Base-by-base conservation (phyloP, 768 basidiomycete genomes). In the Russula foetens region DNA sequence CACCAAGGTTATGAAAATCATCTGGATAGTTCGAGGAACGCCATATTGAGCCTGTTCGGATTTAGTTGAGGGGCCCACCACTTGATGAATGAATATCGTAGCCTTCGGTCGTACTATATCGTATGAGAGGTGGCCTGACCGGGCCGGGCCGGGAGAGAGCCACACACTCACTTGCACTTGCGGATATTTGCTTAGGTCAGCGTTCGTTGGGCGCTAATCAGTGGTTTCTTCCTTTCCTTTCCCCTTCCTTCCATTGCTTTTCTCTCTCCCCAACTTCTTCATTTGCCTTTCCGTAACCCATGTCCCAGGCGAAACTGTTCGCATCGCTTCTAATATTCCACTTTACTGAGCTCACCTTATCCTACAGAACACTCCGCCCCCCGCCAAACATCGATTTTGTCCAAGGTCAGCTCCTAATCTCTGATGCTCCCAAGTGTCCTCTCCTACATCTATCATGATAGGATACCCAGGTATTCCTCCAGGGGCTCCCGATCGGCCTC, bases 301-400 rank as follows among this genome's bases (percentile, higher is more conserved):
- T 61, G 60, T 56, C 60, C 9, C 60, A 61, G 55, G 60, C 60
- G 4, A 61, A 61, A 56, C 15, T 61, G 60, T 61, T 21, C 3
- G 49, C 19, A 28, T 38, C 21, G 31, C 7, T 29, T 44, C 7
- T 43, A 12, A 28, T 8, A 4, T 8, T 6, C 8, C 15, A 4
- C 26, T 2, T 43, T 26, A 8, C 14, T 3, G 5, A 15, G n/a
- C 49, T 56, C 17, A 56, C 23, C 0, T 38, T 1, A n/a, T 7
- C 17, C 9, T 26, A 17, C 28, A 92, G 90, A 70, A 89, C 84
- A 44, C 79, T 93, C 64, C 86, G 89, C 62, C 89, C 90, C 9
- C 91, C 90, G 49, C 90, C 90, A 45, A 91, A 93, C 75, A 86
- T 91, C 70, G 90, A 92, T 67, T 92, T 90, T 70, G 88, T 93